Percentiles rank a stretch among this genome's conserved stretches.
phyloP scores from a whole-genome alignment of 1,139 yeast genomes.

The Pichia sp. region DNA sequence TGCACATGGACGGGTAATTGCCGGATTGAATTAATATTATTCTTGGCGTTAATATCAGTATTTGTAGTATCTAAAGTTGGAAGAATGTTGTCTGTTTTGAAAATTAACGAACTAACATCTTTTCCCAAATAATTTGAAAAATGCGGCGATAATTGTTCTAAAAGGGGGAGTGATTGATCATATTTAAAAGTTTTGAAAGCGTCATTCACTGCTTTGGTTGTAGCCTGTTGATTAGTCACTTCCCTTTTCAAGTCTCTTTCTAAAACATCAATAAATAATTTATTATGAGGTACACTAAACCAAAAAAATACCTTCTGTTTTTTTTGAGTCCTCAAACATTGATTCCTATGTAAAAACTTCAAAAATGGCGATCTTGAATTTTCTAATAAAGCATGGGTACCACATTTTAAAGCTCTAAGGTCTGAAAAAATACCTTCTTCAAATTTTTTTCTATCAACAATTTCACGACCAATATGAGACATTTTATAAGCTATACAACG shows the following conservation, averaged over 20 bases:
- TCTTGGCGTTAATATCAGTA: neutral
- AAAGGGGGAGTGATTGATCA: slow-evolving; percentile 39
- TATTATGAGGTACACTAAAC: slow-evolving; percentile 95
- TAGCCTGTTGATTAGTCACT: slow-evolving; percentile 45
- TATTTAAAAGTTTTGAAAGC: slow-evolving; percentile 60
- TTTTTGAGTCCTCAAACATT: slow-evolving; percentile 89
- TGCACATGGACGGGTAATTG: too few species aligned
- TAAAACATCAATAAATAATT: slow-evolving; percentile 85
- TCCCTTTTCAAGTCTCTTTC: slow-evolving; percentile 91
- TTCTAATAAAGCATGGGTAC: slow-evolving; percentile 82
- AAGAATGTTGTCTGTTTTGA: slow-evolving; percentile 3
- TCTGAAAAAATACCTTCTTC: slow-evolving; percentile 97
- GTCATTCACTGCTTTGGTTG: slow-evolving; percentile 53
- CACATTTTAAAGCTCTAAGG: slow-evolving; percentile 78
- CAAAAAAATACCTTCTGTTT: slow-evolving; percentile 96
- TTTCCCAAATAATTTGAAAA: slow-evolving; percentile 28
- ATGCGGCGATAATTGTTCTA: slow-evolving; percentile 44
- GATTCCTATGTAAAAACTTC: slow-evolving; percentile 77
- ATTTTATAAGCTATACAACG: slow-evolving; percentile 85
- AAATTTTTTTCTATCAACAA: slow-evolving; percentile 83
- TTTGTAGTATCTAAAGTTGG: neutral
- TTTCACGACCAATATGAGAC: slow-evolving; percentile 82
- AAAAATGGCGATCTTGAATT: slow-evolving; percentile 82
- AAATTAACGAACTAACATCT: slow-evolving; percentile 9
- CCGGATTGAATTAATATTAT: neutral